A percentile compares a stretch with the other conserved stretches of the same genome.
Conservation (phyloP, 441 rosid species). For the Pelargonium citronellum region DNA sequence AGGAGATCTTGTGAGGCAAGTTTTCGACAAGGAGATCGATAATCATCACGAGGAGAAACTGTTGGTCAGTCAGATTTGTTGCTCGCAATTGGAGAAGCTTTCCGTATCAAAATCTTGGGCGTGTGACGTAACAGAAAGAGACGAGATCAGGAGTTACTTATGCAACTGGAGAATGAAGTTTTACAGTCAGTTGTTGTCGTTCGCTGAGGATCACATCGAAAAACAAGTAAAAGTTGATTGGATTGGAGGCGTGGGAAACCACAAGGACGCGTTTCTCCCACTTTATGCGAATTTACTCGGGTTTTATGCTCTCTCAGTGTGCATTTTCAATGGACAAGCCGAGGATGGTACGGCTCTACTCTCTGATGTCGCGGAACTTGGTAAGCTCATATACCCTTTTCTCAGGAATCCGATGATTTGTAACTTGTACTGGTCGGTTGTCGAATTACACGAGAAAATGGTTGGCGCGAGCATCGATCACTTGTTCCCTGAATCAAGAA, state of each 20-base stretch:
- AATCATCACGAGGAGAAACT: constrained; percentile 95
- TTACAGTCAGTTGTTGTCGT: constrained; percentile 44
- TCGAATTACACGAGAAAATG: constrained; percentile 42
- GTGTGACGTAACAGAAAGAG: constrained; percentile 21
- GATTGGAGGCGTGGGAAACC: constrained; percentile 85
- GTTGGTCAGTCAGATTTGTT: constrained; percentile 71
- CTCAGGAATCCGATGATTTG: constrained; percentile 64
- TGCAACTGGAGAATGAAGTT: constrained; percentile 53
- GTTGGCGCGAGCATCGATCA: constrained; percentile 22
- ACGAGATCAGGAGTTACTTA: constrained; percentile 32
- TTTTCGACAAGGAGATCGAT: constrained; percentile 92
- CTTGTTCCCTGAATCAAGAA: constrained; percentile 20
- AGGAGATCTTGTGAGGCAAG: constrained; percentile 73
- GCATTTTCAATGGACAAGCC: constrained; percentile 37
- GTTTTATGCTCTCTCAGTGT: constrained; percentile 57
- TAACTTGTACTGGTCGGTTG: constrained; percentile 50
- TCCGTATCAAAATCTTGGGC: constrained; percentile 27
- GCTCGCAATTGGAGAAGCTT: constrained; percentile 64
- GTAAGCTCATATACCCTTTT: constrained; percentile 49
- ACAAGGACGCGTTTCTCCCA: constrained; percentile 83
- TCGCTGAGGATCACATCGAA: constrained; percentile 40
- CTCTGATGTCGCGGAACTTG: constrained; percentile 45
- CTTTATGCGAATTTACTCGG: constrained; percentile 77
- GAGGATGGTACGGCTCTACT: constrained; percentile 27
- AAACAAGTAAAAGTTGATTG: constrained; percentile 46